Base-by-base conservation (phyloP, 306 rosid species). In the Gleditsia sinensis region DNA sequence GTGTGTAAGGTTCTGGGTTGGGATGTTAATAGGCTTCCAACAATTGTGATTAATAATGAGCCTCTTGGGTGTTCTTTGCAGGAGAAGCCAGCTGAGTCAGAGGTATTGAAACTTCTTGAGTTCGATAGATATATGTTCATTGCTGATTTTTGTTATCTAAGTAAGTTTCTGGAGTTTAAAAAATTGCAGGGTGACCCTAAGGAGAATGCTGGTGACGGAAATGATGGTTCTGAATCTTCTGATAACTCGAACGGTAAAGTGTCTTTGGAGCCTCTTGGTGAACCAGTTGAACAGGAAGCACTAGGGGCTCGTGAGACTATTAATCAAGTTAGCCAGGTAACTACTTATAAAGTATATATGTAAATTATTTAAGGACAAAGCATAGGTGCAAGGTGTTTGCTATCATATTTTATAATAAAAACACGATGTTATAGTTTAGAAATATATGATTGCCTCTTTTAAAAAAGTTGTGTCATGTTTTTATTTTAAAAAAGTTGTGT, bases 1-100 rank as follows among this genome's bases (percentile, higher is more conserved):
- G 60, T 92, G 49, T 91, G 93, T 61, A 84, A 71, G 80, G 87
- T 91, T 83, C 46, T 93, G 36, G 97, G 93, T 30, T 93, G 93
- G 97, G 97, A 93, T 82, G 28, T 83, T 9, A 67, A 80, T 49
- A 34, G 84, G 48, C 83, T 91, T 87, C 96, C 96, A 0, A 75
- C 64, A 0, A 75, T 87, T 45, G 88, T 87, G 20, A 55, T 66
- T 13, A 89, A 78, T n/a, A 90, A 83, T 25, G 81, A 79, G 16
- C 88, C 86, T 28, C 88, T 86, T 4, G 62, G 88, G 33, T 70
- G 72, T 48, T 28, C 77, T 8, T 7, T 80, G 63, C 27, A 57
- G 9, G 70, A 21, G 5, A 49, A 45, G 13, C 46, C 11, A 5
- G 76, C 45, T 20, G 83, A 83, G n/a, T 24, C 55, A 27, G 60